Evolutionary conservation across 1,139 yeast genomes (phyloP).

Genomic region (Magnusiomyces fungicola): DNA sequence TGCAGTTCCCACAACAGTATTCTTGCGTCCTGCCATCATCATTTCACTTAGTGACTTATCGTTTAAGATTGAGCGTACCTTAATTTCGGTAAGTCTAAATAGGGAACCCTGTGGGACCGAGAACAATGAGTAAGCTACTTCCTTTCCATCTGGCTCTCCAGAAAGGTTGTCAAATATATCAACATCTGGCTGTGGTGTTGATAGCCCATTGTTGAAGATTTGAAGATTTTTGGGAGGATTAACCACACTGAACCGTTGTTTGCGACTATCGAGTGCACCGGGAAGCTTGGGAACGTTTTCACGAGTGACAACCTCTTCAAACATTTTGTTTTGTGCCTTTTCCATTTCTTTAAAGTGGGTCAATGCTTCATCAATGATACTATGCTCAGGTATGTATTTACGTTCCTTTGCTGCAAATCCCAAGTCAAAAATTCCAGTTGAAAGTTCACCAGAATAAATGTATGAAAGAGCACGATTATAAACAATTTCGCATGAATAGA

Average conservation of each 20-base stretch:
- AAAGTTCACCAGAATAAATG: slow-evolving; percentile 18
- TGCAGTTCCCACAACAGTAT: no score
- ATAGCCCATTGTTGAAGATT: not conserved
- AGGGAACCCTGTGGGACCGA: slow-evolving; percentile 15
- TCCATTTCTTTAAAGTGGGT: slow-evolving; percentile 13
- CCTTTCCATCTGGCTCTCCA: not conserved
- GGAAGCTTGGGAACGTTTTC: slow-evolving; percentile 6
- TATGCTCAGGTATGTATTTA: slow-evolving; percentile 18
- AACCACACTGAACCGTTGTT: slow-evolving; percentile 13
- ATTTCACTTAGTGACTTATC: slow-evolving; percentile 10
- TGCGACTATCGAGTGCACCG: slow-evolving; percentile 6
- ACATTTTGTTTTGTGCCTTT: slow-evolving; percentile 2
- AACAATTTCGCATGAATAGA: slow-evolving; percentile 24
- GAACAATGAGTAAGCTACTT: slow-evolving; percentile 12
- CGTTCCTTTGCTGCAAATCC: slow-evolving; percentile 20
- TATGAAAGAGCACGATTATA: slow-evolving; percentile 22
- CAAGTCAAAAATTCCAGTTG: slow-evolving; percentile 20
- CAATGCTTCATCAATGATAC: slow-evolving; percentile 23
- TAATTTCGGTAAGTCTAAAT: slow-evolving; percentile 12
- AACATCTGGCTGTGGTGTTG: not conserved
- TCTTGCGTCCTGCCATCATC: slow-evolving; percentile 2
- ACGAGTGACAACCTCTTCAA: slow-evolving; percentile 3
- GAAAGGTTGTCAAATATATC: not conserved
- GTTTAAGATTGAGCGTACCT: slow-evolving; percentile 12
- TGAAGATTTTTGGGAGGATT: slow-evolving; percentile 10